phyloP scores from a whole-genome alignment of 2,329 filamentous ascomycete species.

The Claviceps arundinis region DNA sequence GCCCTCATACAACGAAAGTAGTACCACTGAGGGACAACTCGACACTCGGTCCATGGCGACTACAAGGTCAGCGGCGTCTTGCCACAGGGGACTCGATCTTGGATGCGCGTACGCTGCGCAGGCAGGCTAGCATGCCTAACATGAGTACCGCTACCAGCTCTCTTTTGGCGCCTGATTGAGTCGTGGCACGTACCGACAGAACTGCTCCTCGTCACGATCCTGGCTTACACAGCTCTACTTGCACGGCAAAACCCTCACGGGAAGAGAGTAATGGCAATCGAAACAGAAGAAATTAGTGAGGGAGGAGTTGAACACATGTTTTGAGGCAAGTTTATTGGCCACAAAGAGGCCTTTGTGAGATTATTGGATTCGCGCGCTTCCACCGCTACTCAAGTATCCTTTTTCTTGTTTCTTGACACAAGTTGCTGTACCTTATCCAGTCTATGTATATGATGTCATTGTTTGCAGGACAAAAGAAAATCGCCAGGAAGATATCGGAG shows the following conservation, averaged over 20 bases:
- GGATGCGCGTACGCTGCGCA: not conserved
- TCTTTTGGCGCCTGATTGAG: too few relatives aligned
- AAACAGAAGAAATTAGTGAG: too few relatives aligned
- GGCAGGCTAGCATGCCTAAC: constrained; percentile 2
- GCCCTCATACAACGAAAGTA: not conserved
- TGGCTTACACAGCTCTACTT: too few relatives aligned
- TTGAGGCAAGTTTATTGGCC: not conserved
- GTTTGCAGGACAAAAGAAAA: not conserved
- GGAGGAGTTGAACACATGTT: too few relatives aligned
- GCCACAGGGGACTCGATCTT: not conserved
- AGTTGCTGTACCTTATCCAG: not conserved
- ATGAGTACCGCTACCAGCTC: not conserved
- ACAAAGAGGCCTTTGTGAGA: not conserved
- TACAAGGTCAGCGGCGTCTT: not conserved
- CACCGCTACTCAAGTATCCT: not conserved
- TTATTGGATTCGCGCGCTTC: not conserved
- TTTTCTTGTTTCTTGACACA: not conserved
- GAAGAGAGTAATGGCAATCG: too few relatives aligned
- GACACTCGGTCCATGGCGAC: not conserved
- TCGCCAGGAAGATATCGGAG: not conserved
- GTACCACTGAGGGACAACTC: not conserved
- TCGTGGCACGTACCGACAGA: too few relatives aligned
- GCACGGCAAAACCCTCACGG: too few relatives aligned
- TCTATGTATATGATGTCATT: not conserved
- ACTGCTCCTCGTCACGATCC: too few relatives aligned